Evolutionary conservation across 108 stramenopile species (phyloP).

Genomic region (Skeletonema marinoi): DNA sequence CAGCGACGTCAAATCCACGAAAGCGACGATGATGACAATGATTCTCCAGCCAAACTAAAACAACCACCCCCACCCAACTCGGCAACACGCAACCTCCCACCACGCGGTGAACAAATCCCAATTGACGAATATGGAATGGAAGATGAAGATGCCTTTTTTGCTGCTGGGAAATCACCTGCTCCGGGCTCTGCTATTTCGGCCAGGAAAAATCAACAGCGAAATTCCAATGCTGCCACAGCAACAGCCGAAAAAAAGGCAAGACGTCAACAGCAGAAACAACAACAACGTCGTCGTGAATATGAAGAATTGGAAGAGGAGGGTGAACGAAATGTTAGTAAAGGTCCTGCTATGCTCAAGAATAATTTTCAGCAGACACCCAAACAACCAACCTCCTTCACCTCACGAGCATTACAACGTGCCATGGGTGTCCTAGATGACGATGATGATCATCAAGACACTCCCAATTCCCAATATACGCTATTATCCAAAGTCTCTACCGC

Average conservation of each 20-base stretch:
- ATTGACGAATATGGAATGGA: slow-evolving; percentile 37
- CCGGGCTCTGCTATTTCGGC: not conserved
- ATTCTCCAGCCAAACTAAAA: not conserved
- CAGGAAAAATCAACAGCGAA: not conserved
- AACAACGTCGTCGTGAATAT: slow-evolving; percentile 1
- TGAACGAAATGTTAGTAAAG: not conserved
- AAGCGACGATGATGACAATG: not conserved
- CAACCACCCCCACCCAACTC: not conserved
- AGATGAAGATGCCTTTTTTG: slow-evolving; percentile 46
- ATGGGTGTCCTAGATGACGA: slow-evolving; percentile 37
- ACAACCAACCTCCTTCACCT: slow-evolving; percentile 14
- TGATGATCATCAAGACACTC: not conserved
- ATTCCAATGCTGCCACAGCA: not conserved
- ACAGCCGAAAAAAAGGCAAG: not conserved
- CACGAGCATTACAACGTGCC: slow-evolving; percentile 28
- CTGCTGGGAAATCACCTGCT: slow-evolving; percentile 34
- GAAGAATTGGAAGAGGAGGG: slow-evolving; percentile 28
- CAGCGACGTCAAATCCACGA: not conserved
- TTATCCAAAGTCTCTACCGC: slow-evolving; percentile 34
- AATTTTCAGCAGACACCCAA: slow-evolving; percentile 11
- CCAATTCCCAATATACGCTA: slow-evolving; percentile 11
- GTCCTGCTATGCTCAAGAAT: slow-evolving; percentile 11
- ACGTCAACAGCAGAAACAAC: slow-evolving; percentile 1
- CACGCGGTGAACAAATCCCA: slow-evolving; percentile 20
- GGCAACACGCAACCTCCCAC: slow-evolving; percentile 32